Evolutionary conservation across 2,329 filamentous ascomycete genomes (phyloP), one percentile per base, ranked within the genome.

Genomic region (Venturia oleaginea): DNA sequence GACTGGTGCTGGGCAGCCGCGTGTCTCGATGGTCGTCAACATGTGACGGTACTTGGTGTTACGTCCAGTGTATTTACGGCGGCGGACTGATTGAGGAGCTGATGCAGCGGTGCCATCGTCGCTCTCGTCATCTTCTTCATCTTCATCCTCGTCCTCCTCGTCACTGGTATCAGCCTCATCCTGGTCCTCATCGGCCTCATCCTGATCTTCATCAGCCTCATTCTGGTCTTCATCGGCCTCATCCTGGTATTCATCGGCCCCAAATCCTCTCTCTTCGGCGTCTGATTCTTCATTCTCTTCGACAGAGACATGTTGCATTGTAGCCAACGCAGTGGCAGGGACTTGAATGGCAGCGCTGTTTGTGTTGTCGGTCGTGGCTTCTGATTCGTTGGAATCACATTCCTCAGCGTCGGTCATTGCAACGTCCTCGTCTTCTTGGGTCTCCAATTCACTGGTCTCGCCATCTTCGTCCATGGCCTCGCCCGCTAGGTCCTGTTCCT

Each of bases 21-120:
- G 30, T 27, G 64, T 30, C 46, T 65, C n/a, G 24, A 65, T 54
- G 17, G 57, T 63, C 27, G 22, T 27, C 24, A 65, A 24, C 59
- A 65, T 65, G 46, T 65, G 64, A 42, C 59, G 64, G 27, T 65
- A 65, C 46, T 65, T 61, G 42, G 64, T 65, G 13, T 57, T 11
- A 59, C 64, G 64, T 30, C 64, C 63, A 32, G 30, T 19, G 43
- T 24, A 42, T 48, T 46, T 42, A 27, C 22, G 46, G 22, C 24
- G 46, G 27, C 22, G 48, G 10, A 27, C 62, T 30, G 37, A 22
- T 11, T 24, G 30, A 37, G 43, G 46, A 40, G 32, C 48, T 0
- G 22, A 13, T 10, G 13, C 46, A 51, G 13, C 24, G 27, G 19
- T 37, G 17, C 19, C 61, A 17, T 63, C 61, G 32, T 55, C 30